Evolutionary conservation across 441 rosid species (phyloP).

Genomic region (Syzygium malaccense): DNA sequence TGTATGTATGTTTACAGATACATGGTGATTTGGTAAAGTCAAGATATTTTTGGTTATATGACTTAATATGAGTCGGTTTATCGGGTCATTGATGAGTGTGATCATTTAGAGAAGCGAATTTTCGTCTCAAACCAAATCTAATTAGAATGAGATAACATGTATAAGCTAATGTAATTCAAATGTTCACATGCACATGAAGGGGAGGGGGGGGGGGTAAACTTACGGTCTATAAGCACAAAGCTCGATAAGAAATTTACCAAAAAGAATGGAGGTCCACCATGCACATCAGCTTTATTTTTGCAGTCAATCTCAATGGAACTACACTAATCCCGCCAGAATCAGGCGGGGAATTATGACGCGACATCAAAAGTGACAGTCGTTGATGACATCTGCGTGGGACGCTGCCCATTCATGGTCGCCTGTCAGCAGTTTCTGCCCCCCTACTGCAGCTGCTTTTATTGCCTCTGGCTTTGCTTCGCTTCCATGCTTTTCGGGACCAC

Average conservation of each 20-base stretch:
- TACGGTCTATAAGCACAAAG: background rate
- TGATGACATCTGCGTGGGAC: background rate
- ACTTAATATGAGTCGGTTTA: background rate
- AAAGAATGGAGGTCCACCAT: background rate
- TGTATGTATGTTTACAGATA: fast-evolving
- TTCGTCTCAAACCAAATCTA: background rate
- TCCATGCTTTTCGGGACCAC: background rate
- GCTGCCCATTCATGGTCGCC: background rate
- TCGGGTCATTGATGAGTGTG: background rate
- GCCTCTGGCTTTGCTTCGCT: background rate
- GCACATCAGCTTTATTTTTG: background rate
- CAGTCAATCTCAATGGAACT: background rate
- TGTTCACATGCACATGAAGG: background rate
- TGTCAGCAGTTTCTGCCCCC: background rate
- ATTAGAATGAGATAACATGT: background rate
- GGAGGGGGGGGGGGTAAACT: fast-evolving
- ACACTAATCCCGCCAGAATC: background rate
- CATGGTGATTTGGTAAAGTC: fast-evolving
- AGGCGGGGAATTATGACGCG: background rate
- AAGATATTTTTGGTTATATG: background rate
- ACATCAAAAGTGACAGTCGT: background rate
- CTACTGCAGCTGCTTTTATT: background rate
- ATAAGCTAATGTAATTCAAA: background rate
- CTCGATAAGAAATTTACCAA: background rate
- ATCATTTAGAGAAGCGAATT: background rate